These are phyloP conservation scores for Clarkia xantiana DNA, from an alignment of 345 rosid species.

Conservation along the genomic window DNA sequence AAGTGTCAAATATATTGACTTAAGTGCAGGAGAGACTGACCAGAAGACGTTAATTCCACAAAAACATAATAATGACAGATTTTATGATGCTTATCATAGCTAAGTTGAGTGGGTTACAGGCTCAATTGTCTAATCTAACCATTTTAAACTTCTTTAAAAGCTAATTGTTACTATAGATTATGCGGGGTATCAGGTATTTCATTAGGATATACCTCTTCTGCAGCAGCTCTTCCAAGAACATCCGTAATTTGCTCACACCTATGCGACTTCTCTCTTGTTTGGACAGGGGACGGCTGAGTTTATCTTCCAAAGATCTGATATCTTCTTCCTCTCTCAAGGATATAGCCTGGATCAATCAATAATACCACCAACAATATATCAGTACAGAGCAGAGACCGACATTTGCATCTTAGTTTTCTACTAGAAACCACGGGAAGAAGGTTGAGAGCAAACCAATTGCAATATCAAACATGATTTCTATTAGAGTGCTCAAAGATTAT, in stretches of 20 bases:
- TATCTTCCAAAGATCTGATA: conserved; percentile 54
- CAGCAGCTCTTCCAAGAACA: conserved; percentile 71
- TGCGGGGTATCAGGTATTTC: neutral
- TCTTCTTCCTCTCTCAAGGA: conserved; percentile 63
- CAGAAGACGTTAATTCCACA: no score
- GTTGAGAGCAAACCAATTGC: no score
- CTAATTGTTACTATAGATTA: no score
- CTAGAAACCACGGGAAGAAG: no score
- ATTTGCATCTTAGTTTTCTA: no score
- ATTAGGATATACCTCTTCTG: conserved; percentile 46
- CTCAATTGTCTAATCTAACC: no score
- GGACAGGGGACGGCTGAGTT: conserved; percentile 65
- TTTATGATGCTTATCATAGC: no score
- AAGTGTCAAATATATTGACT: conserved; percentile 8
- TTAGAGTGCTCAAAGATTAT: no score
- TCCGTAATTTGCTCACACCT: conserved; percentile 80
- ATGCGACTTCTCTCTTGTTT: conserved; percentile 65
- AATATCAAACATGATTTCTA: no score
- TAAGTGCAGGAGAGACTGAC: conserved; percentile 2
- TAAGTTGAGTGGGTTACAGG: no score
- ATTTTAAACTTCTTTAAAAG: no score
- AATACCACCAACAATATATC: neutral
- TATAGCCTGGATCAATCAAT: conserved; percentile 35
- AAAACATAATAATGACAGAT: no score
- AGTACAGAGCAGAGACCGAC: neutral